Conservation (phyloP, 2,329 filamentous ascomycete species). For the Trichophyton schoenleinii region DNA sequence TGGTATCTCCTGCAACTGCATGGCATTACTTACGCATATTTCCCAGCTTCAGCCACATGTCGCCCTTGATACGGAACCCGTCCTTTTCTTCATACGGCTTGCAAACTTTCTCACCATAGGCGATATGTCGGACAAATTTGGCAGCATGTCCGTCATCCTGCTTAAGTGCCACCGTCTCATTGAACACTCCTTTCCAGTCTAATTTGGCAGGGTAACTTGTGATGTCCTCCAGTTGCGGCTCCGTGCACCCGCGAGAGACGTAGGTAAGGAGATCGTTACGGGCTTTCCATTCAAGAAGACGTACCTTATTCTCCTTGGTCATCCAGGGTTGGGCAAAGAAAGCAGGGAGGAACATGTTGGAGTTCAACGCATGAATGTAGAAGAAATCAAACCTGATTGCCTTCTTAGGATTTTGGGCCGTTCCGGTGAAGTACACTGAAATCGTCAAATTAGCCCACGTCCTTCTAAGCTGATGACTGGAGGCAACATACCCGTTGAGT, state of each 20-base stretch:
- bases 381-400: slow-evolving; percentile 71
- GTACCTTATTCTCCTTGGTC: slow-evolving; percentile 46
- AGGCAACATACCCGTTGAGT: slow-evolving; percentile 38
- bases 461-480: background rate
- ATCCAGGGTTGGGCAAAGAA: slow-evolving; percentile 53
- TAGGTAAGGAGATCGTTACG: slow-evolving; percentile 64
- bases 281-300: slow-evolving; percentile 71
- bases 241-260: slow-evolving; percentile 52
- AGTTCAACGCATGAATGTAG: slow-evolving; percentile 64
- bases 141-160: slow-evolving; percentile 68
- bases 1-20: slow-evolving; percentile 9
- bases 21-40: slow-evolving; percentile 29
- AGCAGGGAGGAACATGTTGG: slow-evolving; percentile 57
- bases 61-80: slow-evolving; percentile 26
- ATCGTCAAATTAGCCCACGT: background rate
- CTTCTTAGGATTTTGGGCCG: slow-evolving; percentile 53
- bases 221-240: slow-evolving; percentile 49
- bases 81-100: slow-evolving; percentile 23
- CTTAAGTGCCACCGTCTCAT: slow-evolving; percentile 34
- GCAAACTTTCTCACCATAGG: slow-evolving; percentile 47
- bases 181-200: slow-evolving; percentile 35
- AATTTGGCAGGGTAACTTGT: slow-evolving; percentile 44
- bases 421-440: slow-evolving; percentile 43
- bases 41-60: slow-evolving; percentile 35
- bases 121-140: slow-evolving; percentile 61